Evolutionary conservation across 192 early-diverging fungal species (phyloP).

Genomic region (Coemansia sp.): DNA sequence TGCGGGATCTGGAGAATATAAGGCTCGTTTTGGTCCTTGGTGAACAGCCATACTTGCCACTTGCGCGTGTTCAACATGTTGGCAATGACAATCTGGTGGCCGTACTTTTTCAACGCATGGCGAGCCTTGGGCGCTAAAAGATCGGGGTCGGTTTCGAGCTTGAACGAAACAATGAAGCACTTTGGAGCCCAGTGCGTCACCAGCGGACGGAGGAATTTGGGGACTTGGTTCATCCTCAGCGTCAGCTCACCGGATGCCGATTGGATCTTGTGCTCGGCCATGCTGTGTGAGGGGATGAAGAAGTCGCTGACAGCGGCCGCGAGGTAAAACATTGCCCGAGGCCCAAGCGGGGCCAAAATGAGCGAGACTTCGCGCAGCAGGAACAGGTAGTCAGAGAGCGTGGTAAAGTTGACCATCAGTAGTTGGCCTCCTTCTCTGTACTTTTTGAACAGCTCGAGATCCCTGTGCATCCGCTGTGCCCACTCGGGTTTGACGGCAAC

Average conservation of each 20-base stretch:
- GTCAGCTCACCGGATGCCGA: slow-evolving; percentile 82
- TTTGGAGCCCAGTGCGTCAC: slow-evolving; percentile 89
- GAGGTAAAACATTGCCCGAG: slow-evolving; percentile 88
- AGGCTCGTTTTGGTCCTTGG: slow-evolving; percentile 27
- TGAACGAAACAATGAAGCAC: slow-evolving; percentile 97
- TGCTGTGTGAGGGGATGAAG: slow-evolving; percentile 90
- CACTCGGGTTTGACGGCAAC: slow-evolving; percentile 69
- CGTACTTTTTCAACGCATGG: slow-evolving; percentile 77
- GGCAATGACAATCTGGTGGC: slow-evolving; percentile 96
- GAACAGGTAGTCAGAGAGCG: slow-evolving; percentile 91
- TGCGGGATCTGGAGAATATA: slow-evolving; percentile 33
- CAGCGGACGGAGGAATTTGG: slow-evolving; percentile 91
- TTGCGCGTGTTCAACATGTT: slow-evolving; percentile 92
- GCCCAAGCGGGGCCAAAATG: slow-evolving; percentile 63
- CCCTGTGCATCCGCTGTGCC: slow-evolving; percentile 61
- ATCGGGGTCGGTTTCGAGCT: slow-evolving; percentile 86
- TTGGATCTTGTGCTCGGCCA: slow-evolving; percentile 99
- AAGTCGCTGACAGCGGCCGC: slow-evolving; percentile 99
- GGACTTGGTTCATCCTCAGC: slow-evolving; percentile 91
- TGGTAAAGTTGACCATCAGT: slow-evolving; percentile 83
- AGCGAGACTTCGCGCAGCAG: slow-evolving; percentile 73
- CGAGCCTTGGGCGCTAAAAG: slow-evolving; percentile 81
- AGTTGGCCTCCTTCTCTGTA: slow-evolving; percentile 60
- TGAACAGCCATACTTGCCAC: slow-evolving; percentile 67
- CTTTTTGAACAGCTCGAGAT: slow-evolving; percentile 66